phyloP scores from a whole-genome alignment of 768 basidiomycete species.

The Boletus rex-veris region DNA sequence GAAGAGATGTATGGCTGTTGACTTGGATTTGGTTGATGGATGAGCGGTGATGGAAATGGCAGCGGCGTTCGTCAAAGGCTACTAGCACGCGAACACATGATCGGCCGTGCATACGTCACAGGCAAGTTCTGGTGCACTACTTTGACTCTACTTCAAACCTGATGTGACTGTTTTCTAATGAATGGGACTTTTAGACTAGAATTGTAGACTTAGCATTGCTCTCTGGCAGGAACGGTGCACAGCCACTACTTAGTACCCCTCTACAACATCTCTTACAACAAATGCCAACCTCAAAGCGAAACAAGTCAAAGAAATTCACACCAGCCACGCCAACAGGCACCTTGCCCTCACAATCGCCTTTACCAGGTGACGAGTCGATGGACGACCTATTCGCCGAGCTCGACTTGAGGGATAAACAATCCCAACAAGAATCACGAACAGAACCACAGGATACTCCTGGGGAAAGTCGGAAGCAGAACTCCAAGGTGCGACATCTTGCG shows the following conservation, averaged over 20 bases:
- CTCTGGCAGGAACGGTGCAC: background rate
- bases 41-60: background rate
- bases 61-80: no score
- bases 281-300: slow-evolving; percentile 44
- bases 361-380: slow-evolving; percentile 55
- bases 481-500: slow-evolving; percentile 64
- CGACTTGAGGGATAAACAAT: slow-evolving; percentile 54
- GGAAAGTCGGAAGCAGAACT: slow-evolving; percentile 45
- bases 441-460: slow-evolving; percentile 40
- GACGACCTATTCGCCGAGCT: slow-evolving; percentile 76
- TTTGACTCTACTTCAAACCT: no score
- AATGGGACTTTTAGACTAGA: no score
- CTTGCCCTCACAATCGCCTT: slow-evolving; percentile 19
- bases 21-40: background rate
- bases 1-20: background rate
- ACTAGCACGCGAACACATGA: background rate
- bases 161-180: no score
- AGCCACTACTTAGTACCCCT: slow-evolving; percentile 11
- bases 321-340: slow-evolving; percentile 22
- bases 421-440: slow-evolving; percentile 47
- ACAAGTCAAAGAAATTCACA: slow-evolving; percentile 49
- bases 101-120: background rate
- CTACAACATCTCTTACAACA: background rate
- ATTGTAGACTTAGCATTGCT: no score
- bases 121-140: no score